A percentile compares a stretch with the other conserved stretches of the same genome.
Evolutionary conservation across 2,329 filamentous ascomycete genomes (phyloP).

Genomic region (Aspergillus fumigatiaffinis): DNA sequence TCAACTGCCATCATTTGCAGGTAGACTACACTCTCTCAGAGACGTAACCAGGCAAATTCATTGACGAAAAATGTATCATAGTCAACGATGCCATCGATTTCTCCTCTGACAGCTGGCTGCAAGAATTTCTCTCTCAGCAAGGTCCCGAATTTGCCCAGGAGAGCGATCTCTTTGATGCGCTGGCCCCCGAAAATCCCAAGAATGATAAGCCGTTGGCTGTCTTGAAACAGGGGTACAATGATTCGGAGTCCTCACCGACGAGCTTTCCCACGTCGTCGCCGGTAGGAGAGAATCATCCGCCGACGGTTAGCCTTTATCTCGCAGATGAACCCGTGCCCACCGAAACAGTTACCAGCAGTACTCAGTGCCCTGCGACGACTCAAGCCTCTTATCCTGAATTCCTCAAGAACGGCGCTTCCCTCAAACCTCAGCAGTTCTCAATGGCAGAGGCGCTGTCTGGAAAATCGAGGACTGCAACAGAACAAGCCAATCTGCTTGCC

Average conservation of each 20-base stretch:
- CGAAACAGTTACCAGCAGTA: not conserved
- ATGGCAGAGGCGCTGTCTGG: not conserved
- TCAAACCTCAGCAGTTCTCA: constrained; percentile 9
- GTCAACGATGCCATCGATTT: constrained; percentile 20
- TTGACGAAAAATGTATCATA: not conserved
- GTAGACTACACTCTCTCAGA: not conserved
- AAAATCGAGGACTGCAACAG: not conserved
- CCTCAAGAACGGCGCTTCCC: constrained; percentile 2
- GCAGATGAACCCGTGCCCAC: not conserved
- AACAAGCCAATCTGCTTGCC: not conserved
- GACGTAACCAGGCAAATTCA: not conserved
- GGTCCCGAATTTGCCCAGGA: constrained; percentile 10
- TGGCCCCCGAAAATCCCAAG: constrained; percentile 7
- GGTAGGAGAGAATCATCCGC: not conserved
- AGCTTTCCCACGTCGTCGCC: constrained; percentile 1
- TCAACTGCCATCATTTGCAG: constrained; percentile 6
- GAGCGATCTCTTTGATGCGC: constrained; percentile 8
- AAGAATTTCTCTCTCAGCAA: constrained; percentile 22
- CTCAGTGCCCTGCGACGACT: not conserved
- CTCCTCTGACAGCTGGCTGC: constrained; percentile 25
- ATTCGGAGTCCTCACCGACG: not conserved
- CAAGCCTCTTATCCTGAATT: constrained; percentile 2
- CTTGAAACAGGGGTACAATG: constrained; percentile 2
- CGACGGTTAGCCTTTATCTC: not conserved
- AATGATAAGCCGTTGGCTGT: not conserved